phyloP scores from a whole-genome alignment of 805 yeast genomes.

The Blastobotrys muscicola region DNA sequence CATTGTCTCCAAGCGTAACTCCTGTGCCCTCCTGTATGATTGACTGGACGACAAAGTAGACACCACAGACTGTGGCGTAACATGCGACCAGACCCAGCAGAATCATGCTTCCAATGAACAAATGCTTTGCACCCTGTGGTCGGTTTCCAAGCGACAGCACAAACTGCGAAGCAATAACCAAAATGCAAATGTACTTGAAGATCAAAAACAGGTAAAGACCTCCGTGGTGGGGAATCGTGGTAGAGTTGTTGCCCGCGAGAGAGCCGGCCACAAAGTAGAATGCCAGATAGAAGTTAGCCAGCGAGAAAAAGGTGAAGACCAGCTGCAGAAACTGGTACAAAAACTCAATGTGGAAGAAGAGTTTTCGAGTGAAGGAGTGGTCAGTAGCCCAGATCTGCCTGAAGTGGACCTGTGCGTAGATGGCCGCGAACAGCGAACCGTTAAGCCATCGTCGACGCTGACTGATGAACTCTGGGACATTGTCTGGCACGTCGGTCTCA shows the following conservation, averaged over 20 bases:
- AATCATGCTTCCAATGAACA: slow-evolving; percentile 65
- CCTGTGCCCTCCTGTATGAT: slow-evolving; percentile 31
- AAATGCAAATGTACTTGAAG: slow-evolving; percentile 75
- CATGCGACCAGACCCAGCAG: slow-evolving; percentile 69
- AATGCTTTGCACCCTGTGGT: slow-evolving; percentile 78
- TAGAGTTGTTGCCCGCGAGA: slow-evolving; percentile 45
- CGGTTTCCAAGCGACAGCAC: slow-evolving; percentile 88
- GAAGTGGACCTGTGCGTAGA: slow-evolving; percentile 75
- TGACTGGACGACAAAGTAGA: slow-evolving; percentile 62
- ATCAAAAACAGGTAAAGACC: slow-evolving; percentile 79
- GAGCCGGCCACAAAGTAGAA: slow-evolving; percentile 80
- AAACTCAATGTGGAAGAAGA: slow-evolving; percentile 68
- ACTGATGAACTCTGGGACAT: slow-evolving; percentile 73
- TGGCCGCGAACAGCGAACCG: slow-evolving; percentile 92
- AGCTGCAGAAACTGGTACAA: slow-evolving; percentile 66
- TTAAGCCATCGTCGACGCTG: slow-evolving; percentile 96
- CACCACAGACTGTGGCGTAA: slow-evolving; percentile 74
- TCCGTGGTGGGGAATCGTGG: slow-evolving; percentile 36
- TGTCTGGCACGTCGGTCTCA: slow-evolving; percentile 91
- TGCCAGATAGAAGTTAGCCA: slow-evolving; percentile 83
- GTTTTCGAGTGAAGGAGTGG: slow-evolving; percentile 55
- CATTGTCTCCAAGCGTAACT: slow-evolving; percentile 31
- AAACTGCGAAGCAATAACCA: slow-evolving; percentile 76
- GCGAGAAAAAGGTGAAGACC: slow-evolving; percentile 83
- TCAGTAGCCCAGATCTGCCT: slow-evolving; percentile 68